A percentile compares a stretch with the other conserved stretches of the same genome.
Conservation (phyloP, 2,329 filamentous ascomycete genomes). For the Neonectria faginata region DNA sequence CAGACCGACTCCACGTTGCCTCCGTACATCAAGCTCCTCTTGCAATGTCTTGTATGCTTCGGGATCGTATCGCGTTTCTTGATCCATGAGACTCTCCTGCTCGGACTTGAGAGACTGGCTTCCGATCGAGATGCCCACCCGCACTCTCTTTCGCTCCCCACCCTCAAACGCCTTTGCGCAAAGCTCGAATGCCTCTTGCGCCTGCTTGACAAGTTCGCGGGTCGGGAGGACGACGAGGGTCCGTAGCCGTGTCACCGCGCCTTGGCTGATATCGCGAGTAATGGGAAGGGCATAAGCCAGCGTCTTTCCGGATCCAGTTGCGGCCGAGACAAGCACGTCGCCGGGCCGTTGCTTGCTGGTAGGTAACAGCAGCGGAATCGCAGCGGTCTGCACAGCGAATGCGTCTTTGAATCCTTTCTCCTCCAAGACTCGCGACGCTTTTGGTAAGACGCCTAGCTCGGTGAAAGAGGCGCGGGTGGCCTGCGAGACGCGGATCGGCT, state of each 20-base stretch:
- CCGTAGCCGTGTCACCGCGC: constrained; percentile 73
- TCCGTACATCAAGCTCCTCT: constrained; percentile 35
- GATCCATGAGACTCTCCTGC: constrained; percentile 61
- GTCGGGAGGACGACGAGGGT: constrained; percentile 91
- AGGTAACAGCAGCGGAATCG: constrained; percentile 83
- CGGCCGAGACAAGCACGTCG: constrained; percentile 90
- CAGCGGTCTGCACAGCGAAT: constrained; percentile 58
- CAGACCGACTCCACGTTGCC: constrained; percentile 20
- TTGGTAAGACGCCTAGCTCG: constrained; percentile 70
- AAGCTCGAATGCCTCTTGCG: constrained; percentile 79
- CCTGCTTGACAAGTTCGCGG: constrained; percentile 89
- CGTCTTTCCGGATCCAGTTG: constrained; percentile 96
- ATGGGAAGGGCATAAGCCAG: constrained; percentile 91
- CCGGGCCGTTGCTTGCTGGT: constrained; percentile 71
- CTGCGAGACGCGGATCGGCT: constrained; percentile 76
- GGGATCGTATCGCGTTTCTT: constrained; percentile 72
- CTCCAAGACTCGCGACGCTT: constrained; percentile 71
- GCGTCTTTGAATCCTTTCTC: constrained; percentile 63
- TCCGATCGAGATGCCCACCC: constrained; percentile 85
- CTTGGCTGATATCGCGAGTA: constrained; percentile 77
- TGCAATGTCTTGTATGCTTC: constrained; percentile 57
- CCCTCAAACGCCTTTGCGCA: constrained; percentile 73
- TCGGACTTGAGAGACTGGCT: constrained; percentile 79
- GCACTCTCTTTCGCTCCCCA: constrained; percentile 72
- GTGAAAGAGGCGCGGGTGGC: constrained; percentile 71